These are phyloP conservation scores for Aspergillus bertholletiae DNA, from an alignment of 495 filamentous ascomycete genomes.

Conservation along the genomic window DNA sequence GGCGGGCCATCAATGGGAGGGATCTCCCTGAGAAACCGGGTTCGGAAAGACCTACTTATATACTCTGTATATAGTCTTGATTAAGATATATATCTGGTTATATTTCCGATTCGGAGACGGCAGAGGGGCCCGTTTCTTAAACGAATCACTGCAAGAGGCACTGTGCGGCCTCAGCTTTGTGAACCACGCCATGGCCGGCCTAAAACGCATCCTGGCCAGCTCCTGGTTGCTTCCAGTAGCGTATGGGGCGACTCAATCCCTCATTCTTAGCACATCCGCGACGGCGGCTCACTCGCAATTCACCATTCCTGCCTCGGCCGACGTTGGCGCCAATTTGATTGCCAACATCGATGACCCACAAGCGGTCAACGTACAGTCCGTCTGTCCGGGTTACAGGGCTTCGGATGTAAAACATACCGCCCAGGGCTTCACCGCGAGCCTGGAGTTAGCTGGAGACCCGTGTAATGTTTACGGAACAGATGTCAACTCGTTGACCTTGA, in stretches of 20 bases:
- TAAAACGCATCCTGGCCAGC: conserved; percentile 22
- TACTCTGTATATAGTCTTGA: too few relatives aligned
- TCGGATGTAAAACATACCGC: conserved; percentile 42
- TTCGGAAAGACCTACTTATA: too few relatives aligned
- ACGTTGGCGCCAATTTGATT: conserved; percentile 55
- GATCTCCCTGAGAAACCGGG: too few relatives aligned
- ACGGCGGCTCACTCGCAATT: conserved; percentile 33
- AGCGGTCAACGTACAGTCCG: conserved; percentile 66
- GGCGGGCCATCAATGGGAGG: too few relatives aligned
- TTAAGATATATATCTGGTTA: neutral
- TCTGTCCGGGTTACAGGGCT: conserved; percentile 62
- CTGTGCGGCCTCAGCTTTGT: neutral
- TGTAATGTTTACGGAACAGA: conserved; percentile 64
- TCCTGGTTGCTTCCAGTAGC: conserved; percentile 27
- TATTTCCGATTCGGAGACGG: neutral
- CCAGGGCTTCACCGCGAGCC: conserved; percentile 48
- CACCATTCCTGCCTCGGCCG: conserved; percentile 55
- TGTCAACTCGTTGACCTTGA: conserved; percentile 51
- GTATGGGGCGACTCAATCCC: conserved; percentile 22
- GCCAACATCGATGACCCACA: conserved; percentile 69
- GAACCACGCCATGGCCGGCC: conserved; percentile 24
- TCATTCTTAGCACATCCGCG: conserved; percentile 9
- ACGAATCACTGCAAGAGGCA: neutral
- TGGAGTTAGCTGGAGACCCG: conserved; percentile 51
- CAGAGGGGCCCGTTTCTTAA: neutral